Conservation (phyloP, 1,139 yeast species). For the Geotrichum phurueaensis region DNA sequence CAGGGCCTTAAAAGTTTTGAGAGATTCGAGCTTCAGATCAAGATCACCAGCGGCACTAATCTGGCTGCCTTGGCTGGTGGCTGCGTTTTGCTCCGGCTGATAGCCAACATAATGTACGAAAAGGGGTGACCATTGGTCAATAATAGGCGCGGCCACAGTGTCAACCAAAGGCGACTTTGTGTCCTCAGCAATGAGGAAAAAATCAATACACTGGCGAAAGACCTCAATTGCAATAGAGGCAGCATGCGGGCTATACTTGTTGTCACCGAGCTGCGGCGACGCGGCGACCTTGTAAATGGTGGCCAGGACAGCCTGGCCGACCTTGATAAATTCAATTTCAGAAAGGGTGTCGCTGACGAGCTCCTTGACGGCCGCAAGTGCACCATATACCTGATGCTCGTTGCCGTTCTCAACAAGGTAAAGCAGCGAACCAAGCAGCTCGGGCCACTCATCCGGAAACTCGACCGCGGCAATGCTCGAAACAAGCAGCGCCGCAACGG, state of each 20-base stretch:
- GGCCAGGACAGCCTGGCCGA: constrained; percentile 39
- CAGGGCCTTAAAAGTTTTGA: constrained; percentile 11
- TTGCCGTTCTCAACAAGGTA: constrained; percentile 37
- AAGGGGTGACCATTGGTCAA: constrained; percentile 30
- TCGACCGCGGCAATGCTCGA: constrained; percentile 85
- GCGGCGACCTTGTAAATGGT: constrained; percentile 24
- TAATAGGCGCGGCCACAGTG: constrained; percentile 24
- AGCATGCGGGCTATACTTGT: constrained; percentile 18
- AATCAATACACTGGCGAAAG: constrained; percentile 32
- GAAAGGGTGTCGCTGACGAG: constrained; percentile 79
- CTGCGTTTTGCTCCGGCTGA: constrained; percentile 17
- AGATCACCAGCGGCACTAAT: constrained; percentile 10
- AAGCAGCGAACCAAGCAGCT: constrained; percentile 49
- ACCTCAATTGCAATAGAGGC: constrained; percentile 30
- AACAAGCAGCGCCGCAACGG: constrained; percentile 65
- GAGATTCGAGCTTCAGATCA: constrained; percentile 15
- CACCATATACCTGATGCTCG: constrained; percentile 49
- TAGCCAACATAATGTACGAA: constrained; percentile 20
- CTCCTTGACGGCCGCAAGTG: constrained; percentile 65
- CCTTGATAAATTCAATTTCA: constrained; percentile 79
- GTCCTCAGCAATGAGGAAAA: constrained; percentile 32
- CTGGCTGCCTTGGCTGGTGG: not conserved
- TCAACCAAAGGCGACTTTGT: constrained; percentile 11
- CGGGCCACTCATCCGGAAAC: constrained; percentile 96
- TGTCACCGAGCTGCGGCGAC: constrained; percentile 14